Conservation (phyloP, 768 basidiomycete genomes). For the Pulveroboletus sp. region DNA sequence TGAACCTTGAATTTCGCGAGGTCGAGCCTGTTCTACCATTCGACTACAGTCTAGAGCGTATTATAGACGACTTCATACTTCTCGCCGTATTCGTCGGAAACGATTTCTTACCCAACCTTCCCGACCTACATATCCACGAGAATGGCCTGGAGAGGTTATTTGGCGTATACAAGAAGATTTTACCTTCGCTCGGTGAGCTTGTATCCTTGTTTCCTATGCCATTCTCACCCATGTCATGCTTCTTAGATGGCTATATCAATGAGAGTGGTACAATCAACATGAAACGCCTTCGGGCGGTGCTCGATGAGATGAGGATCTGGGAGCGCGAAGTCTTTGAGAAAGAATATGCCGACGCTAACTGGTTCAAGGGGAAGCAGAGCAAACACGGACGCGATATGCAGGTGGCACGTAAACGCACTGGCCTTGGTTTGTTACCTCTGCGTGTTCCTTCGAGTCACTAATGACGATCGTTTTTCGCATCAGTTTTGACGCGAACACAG, state of each 20-base stretch:
- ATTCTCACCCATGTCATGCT: background rate
- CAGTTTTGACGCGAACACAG: slow-evolving; percentile 71
- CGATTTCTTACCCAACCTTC: slow-evolving; percentile 94
- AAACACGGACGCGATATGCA: slow-evolving; percentile 69
- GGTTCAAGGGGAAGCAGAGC: slow-evolving; percentile 90
- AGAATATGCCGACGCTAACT: slow-evolving; percentile 84
- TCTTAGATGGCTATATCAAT: slow-evolving; percentile 85
- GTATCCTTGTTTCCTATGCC: background rate
- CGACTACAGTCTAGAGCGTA: slow-evolving; percentile 82
- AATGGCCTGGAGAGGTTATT: slow-evolving; percentile 92
- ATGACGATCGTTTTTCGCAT: background rate
- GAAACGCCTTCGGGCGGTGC: slow-evolving; percentile 73
- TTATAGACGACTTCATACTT: slow-evolving; percentile 97
- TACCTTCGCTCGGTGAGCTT: slow-evolving; percentile 65
- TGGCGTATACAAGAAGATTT: slow-evolving; percentile 89
- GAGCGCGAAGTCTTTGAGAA: slow-evolving; percentile 90
- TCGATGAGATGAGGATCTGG: slow-evolving; percentile 85
- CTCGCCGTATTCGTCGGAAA: slow-evolving; percentile 97
- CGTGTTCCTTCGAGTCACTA: background rate
- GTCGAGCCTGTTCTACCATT: slow-evolving; percentile 67
- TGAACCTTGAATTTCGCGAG: slow-evolving; percentile 89
- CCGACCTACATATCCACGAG: slow-evolving; percentile 96
- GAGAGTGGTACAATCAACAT: slow-evolving; percentile 81
- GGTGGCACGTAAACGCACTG: slow-evolving; percentile 49
- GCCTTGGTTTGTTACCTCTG: slow-evolving; percentile 50